Percentiles rank a stretch among this genome's conserved stretches.
These are phyloP conservation scores for Hamigera avellanea DNA, from an alignment of 495 filamentous ascomycete genomes.

Conservation along the genomic window DNA sequence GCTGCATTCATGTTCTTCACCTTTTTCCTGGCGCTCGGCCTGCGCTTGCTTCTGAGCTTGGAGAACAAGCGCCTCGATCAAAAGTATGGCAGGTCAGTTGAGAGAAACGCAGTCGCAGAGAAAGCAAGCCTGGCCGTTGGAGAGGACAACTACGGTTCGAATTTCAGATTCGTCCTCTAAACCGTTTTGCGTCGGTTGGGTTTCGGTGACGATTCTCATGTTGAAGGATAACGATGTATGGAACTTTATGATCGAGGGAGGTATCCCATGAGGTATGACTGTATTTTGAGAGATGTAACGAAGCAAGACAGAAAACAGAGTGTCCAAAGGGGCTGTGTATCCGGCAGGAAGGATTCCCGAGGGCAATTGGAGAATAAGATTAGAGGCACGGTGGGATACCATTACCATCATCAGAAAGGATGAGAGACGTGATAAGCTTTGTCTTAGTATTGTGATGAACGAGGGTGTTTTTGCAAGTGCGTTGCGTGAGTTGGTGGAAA, in stretches of 20 bases:
- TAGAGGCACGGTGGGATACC: conserved; percentile 21
- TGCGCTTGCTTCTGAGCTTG: conserved; percentile 47
- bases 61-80: conserved; percentile 50
- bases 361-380: conserved; percentile 13
- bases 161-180: conserved; percentile 36
- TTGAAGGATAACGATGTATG: too few species aligned
- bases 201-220: too few species aligned
- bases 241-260: not conserved
- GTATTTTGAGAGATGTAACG: too few species aligned
- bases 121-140: conserved; percentile 10
- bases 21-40: conserved; percentile 37
- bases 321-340: conserved; percentile 40
- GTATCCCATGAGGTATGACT: too few species aligned
- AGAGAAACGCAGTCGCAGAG: conserved; percentile 9
- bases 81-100: conserved; percentile 27
- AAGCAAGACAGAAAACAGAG: too few species aligned
- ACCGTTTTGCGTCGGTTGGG: too few species aligned
- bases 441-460: conserved; percentile 17
- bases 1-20: conserved; percentile 65
- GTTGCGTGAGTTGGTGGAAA: conserved; percentile 19
- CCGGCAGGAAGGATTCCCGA: conserved; percentile 35
- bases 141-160: conserved; percentile 42
- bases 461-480: conserved; percentile 6
- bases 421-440: conserved; percentile 14
- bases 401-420: conserved; percentile 13